Base-by-base conservation (phyloP, 768 basidiomycete species). In the Russula foetens region DNA sequence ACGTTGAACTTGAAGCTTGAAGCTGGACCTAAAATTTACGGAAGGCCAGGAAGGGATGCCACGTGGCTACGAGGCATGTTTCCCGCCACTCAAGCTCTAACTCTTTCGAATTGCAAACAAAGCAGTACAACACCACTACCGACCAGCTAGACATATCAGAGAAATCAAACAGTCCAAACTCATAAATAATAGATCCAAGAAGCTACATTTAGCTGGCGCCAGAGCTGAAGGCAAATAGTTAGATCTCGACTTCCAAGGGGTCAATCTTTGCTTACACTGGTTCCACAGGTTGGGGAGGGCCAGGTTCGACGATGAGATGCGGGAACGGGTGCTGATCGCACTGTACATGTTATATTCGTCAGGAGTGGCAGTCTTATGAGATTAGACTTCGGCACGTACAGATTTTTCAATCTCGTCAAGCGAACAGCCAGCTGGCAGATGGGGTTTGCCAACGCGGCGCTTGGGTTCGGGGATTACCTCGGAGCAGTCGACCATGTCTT, bases 401-500 rank as follows among this genome's bases (percentile, higher is more conserved):
- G 55, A 45, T 57, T 11, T 7, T 11, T 62, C 44, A 31, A 62
- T 47, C n/a, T 62, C 33, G 2, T 39, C 1, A 15, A 2, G 35
- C 23, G 55, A 50, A 35, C 23, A 31, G n/a, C 60, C 60, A 12
- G 60, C 60, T 9, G 60, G 60, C 8, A 62, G 49, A 38, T 53
- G 60, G 17, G 55, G 31, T 4, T 12, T 41, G 0, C 50, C 44
- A 8, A 7, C 9, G 50, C 28, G 31, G n/a, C 55, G 44, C 28
- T 62, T 62, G 55, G 55, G 50, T 15, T 29, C 4, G 7, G 60
- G 60, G 35, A 62, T 57, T 21, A 62, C 60, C 0, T 62, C 60
- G 3, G 60, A 67, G 26, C 68, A 69, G 56, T 69, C 68, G 41
- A 64, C 44, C 49, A 69, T 24, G 3, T 64, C 24, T 1, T 2